Base-by-base conservation (phyloP, 176 grass and related monocot genomes). In the Oryza brachyantha region DNA sequence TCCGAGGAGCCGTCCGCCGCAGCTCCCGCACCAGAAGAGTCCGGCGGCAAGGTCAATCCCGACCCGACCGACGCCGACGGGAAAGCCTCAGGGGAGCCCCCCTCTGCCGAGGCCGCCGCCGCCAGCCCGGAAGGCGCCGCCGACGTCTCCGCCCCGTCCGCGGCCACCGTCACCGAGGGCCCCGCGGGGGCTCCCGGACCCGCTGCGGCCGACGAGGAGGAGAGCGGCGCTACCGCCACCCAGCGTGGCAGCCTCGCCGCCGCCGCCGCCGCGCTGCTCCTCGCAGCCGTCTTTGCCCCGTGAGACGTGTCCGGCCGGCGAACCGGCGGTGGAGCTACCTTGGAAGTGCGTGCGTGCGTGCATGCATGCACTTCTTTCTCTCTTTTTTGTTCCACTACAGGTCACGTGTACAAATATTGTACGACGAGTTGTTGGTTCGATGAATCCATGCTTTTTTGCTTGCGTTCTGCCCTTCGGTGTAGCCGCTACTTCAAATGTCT, bases 141-240 rank as follows among this genome's bases (percentile, higher is more conserved):
- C 8, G 72, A 32, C 13, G 38, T 39, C 17, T 3, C 61, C n/a
- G n/a, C n/a, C 2, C 1, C 81, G 43, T 13, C 35, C 29, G 62
- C 37, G 39, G 38, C 12, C 22, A 31, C 61, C 22, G 62, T 10
- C 38, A 3, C 61, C 68, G 29, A 27, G 63, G 5, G 22, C 29
- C 61, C 77, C 3, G 60, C 75, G 0, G 46, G 13, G 8, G 72
- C 83, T 21, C 75, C 87, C 1, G 68, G 68, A 0, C 80, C 86
- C 1, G 25, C 66, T 1, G 52, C 62, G 5, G 59, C 59, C 61
- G 75, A 67, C 17, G 80, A 70, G 1, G 80, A 70, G 1, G 79
- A 55, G 40, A 74, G 86, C 69, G 68, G 69, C 26, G 75, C 86
- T 19, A 78, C 38, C 61, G 7, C 17, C 28, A 12, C 31, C 29